Evolutionary conservation across 805 yeast species (phyloP).

Genomic region (Lachancea lanzarotensis): DNA sequence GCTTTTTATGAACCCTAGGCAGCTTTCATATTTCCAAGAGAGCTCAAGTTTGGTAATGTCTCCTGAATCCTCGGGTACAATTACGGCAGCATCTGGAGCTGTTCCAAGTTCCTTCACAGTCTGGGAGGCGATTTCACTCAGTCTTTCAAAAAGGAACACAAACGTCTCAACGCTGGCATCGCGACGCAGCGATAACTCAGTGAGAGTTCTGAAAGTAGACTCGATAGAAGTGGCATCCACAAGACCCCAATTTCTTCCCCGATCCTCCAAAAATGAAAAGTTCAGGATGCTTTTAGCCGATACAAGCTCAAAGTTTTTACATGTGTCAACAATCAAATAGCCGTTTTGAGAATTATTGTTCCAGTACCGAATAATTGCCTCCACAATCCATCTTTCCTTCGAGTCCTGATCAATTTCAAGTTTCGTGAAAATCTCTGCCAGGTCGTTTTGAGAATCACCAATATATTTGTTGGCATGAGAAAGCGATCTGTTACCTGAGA

Average conservation of each 20-base stretch:
- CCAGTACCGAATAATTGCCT: conserved; percentile 60
- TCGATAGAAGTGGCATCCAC: conserved; percentile 44
- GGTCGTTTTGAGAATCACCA: conserved; percentile 33
- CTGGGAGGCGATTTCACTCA: conserved; percentile 20
- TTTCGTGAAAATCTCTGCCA: conserved; percentile 31
- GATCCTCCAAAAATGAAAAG: conserved; percentile 36
- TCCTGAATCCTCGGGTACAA: conserved; percentile 22
- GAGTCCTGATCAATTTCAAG: conserved; percentile 26
- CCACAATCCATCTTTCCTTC: conserved; percentile 42
- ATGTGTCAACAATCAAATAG: conserved; percentile 47
- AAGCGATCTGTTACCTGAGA: conserved; percentile 82
- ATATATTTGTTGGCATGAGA: conserved; percentile 64
- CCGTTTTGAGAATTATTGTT: conserved; percentile 59
- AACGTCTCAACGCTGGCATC: conserved; percentile 23
- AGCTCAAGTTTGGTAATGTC: conserved; percentile 32
- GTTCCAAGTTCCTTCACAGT: conserved; percentile 18
- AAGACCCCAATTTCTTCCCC: conserved; percentile 32
- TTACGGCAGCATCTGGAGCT: conserved; percentile 20
- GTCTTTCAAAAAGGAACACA: conserved; percentile 24
- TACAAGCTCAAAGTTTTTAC: conserved; percentile 42
- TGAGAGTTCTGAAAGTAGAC: conserved; percentile 34
- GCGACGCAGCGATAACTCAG: conserved; percentile 19
- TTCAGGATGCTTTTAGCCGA: conserved; percentile 37
- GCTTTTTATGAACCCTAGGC: conserved; percentile 35
- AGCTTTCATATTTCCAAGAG: conserved; percentile 38